These are phyloP conservation scores for Neonectria magnoliae DNA, from an alignment of 2,329 filamentous ascomycete genomes.

Conservation along the genomic window DNA sequence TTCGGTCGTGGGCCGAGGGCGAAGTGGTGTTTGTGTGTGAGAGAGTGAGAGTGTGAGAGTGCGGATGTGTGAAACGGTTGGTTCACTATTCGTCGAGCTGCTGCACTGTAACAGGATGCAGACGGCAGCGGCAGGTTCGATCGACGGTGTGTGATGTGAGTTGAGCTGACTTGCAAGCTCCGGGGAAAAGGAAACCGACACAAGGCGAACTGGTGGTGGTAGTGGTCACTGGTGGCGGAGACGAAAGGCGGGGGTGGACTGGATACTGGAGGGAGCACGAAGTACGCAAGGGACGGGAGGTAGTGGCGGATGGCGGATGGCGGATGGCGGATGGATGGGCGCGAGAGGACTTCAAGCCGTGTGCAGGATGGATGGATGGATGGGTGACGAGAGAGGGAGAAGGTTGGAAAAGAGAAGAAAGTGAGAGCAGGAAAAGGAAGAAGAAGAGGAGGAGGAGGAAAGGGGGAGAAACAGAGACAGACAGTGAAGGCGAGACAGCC, in stretches of 20 bases:
- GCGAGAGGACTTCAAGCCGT: slow-evolving; percentile 14
- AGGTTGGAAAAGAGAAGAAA: slow-evolving; percentile 20
- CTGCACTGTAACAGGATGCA: slow-evolving; percentile 2
- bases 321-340: slow-evolving; percentile 11
- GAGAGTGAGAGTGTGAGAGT: neutral
- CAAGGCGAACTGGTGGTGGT: slow-evolving; percentile 28
- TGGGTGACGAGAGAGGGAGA: slow-evolving; percentile 8
- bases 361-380: slow-evolving; percentile 11
- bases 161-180: slow-evolving; percentile 25
- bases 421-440: slow-evolving; percentile 15
- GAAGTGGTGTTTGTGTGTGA: slow-evolving; percentile 1
- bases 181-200: slow-evolving; percentile 41
- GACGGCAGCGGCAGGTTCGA: slow-evolving; percentile 2
- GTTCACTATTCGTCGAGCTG: neutral
- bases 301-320: slow-evolving; percentile 7
- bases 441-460: slow-evolving; percentile 23
- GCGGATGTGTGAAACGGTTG: too few relatives aligned
- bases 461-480: neutral
- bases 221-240: slow-evolving; percentile 7
- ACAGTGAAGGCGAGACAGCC: neutral
- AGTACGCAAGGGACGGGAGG: neutral
- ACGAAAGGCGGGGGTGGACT: slow-evolving; percentile 35
- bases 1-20: neutral
- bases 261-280: neutral
- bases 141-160: slow-evolving; percentile 25